phyloP scores from a whole-genome alignment of 164 flowering plant species.

The Kingdonia uniflora region DNA sequence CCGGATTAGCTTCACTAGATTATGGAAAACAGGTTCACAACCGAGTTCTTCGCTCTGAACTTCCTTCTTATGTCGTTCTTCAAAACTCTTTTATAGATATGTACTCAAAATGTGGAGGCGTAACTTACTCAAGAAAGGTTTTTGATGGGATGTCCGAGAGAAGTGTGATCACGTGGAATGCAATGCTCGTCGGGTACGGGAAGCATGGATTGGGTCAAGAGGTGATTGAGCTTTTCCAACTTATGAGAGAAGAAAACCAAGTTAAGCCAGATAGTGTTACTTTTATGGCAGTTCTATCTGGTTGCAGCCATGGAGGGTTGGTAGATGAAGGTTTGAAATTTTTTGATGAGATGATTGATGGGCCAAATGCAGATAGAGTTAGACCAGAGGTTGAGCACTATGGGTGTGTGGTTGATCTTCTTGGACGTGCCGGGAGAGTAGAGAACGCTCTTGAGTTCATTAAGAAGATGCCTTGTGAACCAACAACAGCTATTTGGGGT shows the following conservation, averaged over 20 bases:
- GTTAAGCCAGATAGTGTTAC: constrained; percentile 19
- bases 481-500: constrained; percentile 28
- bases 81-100: constrained; percentile 26
- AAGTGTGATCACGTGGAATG: constrained; percentile 24
- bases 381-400: constrained; percentile 21
- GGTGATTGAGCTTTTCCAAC: constrained; percentile 18
- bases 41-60: constrained; percentile 13
- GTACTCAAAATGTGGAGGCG: constrained; percentile 28
- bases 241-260: constrained; percentile 12
- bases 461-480: constrained; percentile 20
- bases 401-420: constrained; percentile 27
- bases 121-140: constrained; percentile 16
- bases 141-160: constrained; percentile 22
- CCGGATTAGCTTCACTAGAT: constrained; percentile 26
- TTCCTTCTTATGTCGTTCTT: constrained; percentile 20
- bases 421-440: constrained; percentile 24
- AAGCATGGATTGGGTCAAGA: constrained; percentile 27
- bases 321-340: constrained; percentile 21
- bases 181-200: constrained; percentile 26
- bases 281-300: constrained; percentile 23
- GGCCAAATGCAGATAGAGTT: constrained; percentile 1
- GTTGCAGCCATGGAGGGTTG: constrained; percentile 29
- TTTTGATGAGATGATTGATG: constrained; percentile 15
- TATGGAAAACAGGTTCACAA: constrained; percentile 24
- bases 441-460: constrained; percentile 19